Conservation (phyloP, 2,329 filamentous ascomycete species). For the Aureobasidium musti region DNA sequence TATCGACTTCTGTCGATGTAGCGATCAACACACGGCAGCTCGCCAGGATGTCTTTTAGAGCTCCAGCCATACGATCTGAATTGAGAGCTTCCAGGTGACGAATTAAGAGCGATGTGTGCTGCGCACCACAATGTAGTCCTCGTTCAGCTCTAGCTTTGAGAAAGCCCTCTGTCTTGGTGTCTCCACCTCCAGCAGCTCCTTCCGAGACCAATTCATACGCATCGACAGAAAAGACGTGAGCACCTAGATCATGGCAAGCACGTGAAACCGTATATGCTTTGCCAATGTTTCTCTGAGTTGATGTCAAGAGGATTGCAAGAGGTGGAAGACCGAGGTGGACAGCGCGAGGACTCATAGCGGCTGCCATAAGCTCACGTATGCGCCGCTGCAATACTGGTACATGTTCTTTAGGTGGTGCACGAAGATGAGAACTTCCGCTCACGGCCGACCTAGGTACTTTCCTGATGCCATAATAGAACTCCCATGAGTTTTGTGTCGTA, state of each 20-base stretch:
- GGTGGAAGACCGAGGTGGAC: conserved; percentile 86
- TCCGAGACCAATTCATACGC: conserved; percentile 95
- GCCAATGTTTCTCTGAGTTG: conserved; percentile 89
- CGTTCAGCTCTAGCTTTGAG: conserved; percentile 84
- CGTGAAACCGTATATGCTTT: conserved; percentile 77
- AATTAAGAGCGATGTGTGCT: conserved; percentile 81
- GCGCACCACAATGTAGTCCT: conserved; percentile 81
- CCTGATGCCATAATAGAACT: conserved; percentile 81
- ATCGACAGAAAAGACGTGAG: conserved; percentile 87
- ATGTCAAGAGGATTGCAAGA: conserved; percentile 82
- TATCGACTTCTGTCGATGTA: conserved; percentile 93
- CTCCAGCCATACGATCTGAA: conserved; percentile 83
- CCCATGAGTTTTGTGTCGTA: conserved; percentile 76
- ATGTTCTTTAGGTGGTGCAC: conserved; percentile 44
- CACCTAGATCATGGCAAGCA: conserved; percentile 83
- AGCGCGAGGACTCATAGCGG: conserved; percentile 83
- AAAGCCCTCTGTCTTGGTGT: conserved; percentile 92
- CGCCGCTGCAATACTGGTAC: conserved; percentile 58
- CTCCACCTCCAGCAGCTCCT: conserved; percentile 78
- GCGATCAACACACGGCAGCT: conserved; percentile 82
- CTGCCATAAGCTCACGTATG: conserved; percentile 79
- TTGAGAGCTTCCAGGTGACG: conserved; percentile 88
- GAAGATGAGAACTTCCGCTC: conserved; percentile 56
- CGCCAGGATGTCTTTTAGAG: conserved; percentile 79
- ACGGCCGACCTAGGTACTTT: conserved; percentile 56